Base-by-base conservation (phyloP, 2,329 filamentous ascomycete genomes). In the Biscogniauxia mediterranea region DNA sequence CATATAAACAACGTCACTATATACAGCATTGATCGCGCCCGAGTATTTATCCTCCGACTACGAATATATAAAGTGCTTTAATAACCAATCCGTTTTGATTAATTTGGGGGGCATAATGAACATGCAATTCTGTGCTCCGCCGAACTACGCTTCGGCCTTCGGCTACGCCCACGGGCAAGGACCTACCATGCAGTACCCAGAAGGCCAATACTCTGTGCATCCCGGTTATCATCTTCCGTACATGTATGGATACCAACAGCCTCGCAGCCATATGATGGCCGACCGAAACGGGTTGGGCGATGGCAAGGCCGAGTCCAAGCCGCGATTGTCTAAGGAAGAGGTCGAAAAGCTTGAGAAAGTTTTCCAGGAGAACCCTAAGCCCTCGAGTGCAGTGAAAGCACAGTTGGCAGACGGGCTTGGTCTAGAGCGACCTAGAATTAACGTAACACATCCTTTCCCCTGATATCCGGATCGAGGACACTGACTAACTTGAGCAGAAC, bases 281-380 rank as follows among this genome's bases (percentile, higher is more conserved):
- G 72, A 74, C 17, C 68, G 68, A 54, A 66, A 61, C 54, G 57
- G 60, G 7, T 56, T 70, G 55, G 65, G 63, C 52, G 72, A 75
- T 23, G 66, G 69, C 53, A 75, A 74, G 64, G 69, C 71, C 52
- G 73, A 75, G 57, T 74, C 73, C 80, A 88, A 59, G 25, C 75
- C 80, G 0, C 91, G 90, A 55, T 81, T 89, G 67, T 89, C 91
- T 56, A 85, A 90, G 69, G 86, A 93, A 57, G 85, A 93, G 70
- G 83, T 94, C 67, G 93, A 98, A 76, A 74, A 84, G 54, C 76
- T 88, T 28, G 86, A 89, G 69, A 78, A 80, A 38, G 84, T 87
- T 70, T 89, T 88, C 66, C 79, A 83, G 63, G 85, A 85, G 71
- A 88, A 88, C 71, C 83, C 84, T 64, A 89, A 89, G 74, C 86